Percentiles rank a stretch among this genome's conserved stretches.
phyloP scores from a whole-genome alignment of 73 alveolate genomes.

The Tetrahymena elliotti region DNA sequence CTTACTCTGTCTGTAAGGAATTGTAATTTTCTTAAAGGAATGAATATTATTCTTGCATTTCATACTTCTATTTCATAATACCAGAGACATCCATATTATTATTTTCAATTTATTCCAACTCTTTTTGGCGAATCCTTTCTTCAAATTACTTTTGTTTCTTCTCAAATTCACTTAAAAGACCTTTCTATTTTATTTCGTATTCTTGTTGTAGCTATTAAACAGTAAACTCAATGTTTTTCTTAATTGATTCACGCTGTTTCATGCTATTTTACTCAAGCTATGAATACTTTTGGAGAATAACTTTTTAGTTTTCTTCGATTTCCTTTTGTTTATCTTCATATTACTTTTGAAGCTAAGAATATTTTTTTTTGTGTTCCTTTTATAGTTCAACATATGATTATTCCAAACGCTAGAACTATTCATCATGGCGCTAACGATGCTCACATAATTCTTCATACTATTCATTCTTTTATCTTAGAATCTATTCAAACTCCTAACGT shows the following conservation, averaged over 20 bases:
- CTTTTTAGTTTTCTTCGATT: not conserved
- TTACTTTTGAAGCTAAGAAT: not conserved
- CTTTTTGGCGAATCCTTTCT: constrained; percentile 1
- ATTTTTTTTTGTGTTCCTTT: not conserved
- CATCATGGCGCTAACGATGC: not conserved
- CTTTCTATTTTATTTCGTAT: not conserved
- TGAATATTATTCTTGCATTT: not conserved
- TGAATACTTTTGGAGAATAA: not conserved
- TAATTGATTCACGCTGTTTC: not conserved
- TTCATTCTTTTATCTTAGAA: not conserved
- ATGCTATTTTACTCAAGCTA: not conserved
- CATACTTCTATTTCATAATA: not conserved
- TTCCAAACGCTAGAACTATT: not conserved
- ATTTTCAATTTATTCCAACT: not conserved
- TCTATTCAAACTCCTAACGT: not conserved
- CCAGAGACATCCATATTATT: not conserved
- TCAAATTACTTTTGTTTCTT: not conserved
- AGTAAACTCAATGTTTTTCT: not conserved
- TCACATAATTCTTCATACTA: not conserved
- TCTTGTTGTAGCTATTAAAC: not conserved
- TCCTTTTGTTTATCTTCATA: not conserved
- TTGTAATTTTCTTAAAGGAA: not conserved
- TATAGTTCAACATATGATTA: not conserved
- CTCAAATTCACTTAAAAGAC: not conserved
- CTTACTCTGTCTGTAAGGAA: not conserved